Conservation (phyloP, 2,329 filamentous ascomycete species). For the Teratosphaeria zuluensis region DNA sequence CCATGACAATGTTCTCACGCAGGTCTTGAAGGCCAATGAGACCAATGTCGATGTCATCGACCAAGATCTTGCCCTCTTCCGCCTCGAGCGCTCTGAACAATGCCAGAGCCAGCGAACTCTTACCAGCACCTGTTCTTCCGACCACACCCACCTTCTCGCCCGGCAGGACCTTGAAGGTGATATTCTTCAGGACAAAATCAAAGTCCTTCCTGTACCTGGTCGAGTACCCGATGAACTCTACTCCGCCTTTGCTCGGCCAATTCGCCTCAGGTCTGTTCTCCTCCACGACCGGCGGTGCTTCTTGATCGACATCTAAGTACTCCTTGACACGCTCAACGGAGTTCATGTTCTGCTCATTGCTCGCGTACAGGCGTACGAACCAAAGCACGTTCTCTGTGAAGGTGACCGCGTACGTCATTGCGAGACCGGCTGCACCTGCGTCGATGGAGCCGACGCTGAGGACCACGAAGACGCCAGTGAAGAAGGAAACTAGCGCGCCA, state of each 20-base stretch:
- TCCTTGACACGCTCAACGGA: conserved; percentile 96
- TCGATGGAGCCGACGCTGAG: conserved; percentile 73
- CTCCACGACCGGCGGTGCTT: conserved; percentile 68
- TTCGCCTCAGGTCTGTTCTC: conserved; percentile 65
- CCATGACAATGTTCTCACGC: conserved; percentile 89
- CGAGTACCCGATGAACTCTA: conserved; percentile 82
- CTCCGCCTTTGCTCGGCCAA: conserved; percentile 78
- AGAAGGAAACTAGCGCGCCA: conserved; percentile 87
- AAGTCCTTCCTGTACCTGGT: conserved; percentile 83
- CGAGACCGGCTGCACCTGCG: conserved; percentile 84
- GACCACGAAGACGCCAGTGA: conserved; percentile 84
- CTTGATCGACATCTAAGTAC: conserved; percentile 92
- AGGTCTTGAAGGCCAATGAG: conserved; percentile 86
- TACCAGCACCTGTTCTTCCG: conserved; percentile 88
- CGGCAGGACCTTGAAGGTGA: conserved; percentile 77
- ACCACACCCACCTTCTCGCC: conserved; percentile 94
- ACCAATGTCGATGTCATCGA: conserved; percentile 86
- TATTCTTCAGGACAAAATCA: conserved; percentile 71
- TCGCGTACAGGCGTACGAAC: conserved; percentile 87
- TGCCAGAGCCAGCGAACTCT: conserved; percentile 87
- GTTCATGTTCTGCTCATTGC: conserved; percentile 99
- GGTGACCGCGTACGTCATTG: conserved; percentile 88
- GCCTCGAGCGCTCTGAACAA: conserved; percentile 91
- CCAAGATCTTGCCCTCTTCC: conserved; percentile 76
- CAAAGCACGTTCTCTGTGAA: conserved; percentile 96